These are phyloP conservation scores for Zygoascus bituminiphila DNA, from an alignment of 805 yeast genomes.

Conservation along the genomic window DNA sequence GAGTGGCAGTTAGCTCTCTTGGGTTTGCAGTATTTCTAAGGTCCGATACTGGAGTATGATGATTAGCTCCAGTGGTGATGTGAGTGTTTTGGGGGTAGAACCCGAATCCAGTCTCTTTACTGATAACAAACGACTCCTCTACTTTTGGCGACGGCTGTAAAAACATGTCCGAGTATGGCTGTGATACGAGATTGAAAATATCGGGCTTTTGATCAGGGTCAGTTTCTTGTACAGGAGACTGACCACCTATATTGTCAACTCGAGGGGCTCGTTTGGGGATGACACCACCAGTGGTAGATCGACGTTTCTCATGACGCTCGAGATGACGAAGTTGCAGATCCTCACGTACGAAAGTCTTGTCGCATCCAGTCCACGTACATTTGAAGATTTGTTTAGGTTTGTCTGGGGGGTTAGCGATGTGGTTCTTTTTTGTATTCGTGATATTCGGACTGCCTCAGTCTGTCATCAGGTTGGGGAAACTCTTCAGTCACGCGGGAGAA, in stretches of 20 bases:
- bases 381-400: slow-evolving; percentile 28
- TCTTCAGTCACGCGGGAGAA: too few relatives aligned
- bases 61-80: not conserved
- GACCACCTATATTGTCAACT: not conserved
- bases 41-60: not conserved
- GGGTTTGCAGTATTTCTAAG: not conserved
- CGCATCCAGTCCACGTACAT: slow-evolving; percentile 29
- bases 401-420: slow-evolving; percentile 6
- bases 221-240: too few relatives aligned
- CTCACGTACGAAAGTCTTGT: slow-evolving; percentile 29
- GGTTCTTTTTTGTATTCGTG: too few relatives aligned
- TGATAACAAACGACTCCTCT: not conserved
- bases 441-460: too few relatives aligned
- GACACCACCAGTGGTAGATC: slow-evolving; percentile 5
- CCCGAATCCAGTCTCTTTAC: not conserved
- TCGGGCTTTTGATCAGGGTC: not conserved
- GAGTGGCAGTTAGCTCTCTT: not conserved
- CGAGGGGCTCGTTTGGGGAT: slow-evolving; percentile 1
- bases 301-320: slow-evolving; percentile 25
- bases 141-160: not conserved
- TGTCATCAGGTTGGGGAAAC: too few relatives aligned
- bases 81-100: not conserved
- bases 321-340: slow-evolving; percentile 28
- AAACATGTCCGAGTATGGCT: not conserved
- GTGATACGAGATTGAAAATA: not conserved